phyloP scores from a whole-genome alignment of 2,329 filamentous ascomycete species.

The Thelonectria blattea region DNA sequence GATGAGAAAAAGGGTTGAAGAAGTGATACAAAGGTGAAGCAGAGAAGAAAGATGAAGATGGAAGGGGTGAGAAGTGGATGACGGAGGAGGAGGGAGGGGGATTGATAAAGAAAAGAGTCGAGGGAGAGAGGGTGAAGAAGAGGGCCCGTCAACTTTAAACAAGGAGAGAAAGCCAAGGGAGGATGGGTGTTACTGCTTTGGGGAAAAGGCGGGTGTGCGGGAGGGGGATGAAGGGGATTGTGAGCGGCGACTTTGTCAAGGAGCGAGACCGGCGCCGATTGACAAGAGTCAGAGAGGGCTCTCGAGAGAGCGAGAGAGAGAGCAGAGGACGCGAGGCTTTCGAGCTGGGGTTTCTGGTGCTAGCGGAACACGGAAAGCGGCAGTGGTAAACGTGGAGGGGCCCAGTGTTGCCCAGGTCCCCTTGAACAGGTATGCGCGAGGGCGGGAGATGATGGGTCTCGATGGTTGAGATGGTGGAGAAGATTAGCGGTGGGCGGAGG shows the following conservation, averaged over 20 bases:
- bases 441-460: slow-evolving; percentile 25
- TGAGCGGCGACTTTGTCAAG: slow-evolving; percentile 22
- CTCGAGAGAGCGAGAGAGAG: slow-evolving; percentile 1
- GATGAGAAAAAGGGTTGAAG: slow-evolving; percentile 2
- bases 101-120: slow-evolving; percentile 33
- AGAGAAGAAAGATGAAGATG: not conserved
- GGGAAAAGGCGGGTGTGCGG: slow-evolving; percentile 27
- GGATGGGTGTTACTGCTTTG: slow-evolving; percentile 38
- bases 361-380: slow-evolving; percentile 22
- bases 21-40: slow-evolving; percentile 7
- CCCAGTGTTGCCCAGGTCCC: slow-evolving; percentile 14
- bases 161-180: slow-evolving; percentile 35
- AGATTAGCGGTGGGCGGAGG: slow-evolving; percentile 24
- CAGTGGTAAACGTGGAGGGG: slow-evolving; percentile 13
- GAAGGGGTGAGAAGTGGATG: not conserved
- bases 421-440: slow-evolving; percentile 18
- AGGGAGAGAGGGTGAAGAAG: slow-evolving; percentile 25
- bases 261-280: slow-evolving; percentile 29
- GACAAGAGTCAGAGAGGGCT: slow-evolving; percentile 18
- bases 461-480: slow-evolving; percentile 24
- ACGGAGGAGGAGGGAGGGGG: slow-evolving; percentile 19
- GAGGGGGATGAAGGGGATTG: slow-evolving; percentile 23
- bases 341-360: slow-evolving; percentile 15
- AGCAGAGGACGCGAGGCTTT: slow-evolving; percentile 8
- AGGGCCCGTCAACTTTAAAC: slow-evolving; percentile 39